Base-by-base conservation (phyloP, 306 rosid genomes). In the Prunus mongolica region DNA sequence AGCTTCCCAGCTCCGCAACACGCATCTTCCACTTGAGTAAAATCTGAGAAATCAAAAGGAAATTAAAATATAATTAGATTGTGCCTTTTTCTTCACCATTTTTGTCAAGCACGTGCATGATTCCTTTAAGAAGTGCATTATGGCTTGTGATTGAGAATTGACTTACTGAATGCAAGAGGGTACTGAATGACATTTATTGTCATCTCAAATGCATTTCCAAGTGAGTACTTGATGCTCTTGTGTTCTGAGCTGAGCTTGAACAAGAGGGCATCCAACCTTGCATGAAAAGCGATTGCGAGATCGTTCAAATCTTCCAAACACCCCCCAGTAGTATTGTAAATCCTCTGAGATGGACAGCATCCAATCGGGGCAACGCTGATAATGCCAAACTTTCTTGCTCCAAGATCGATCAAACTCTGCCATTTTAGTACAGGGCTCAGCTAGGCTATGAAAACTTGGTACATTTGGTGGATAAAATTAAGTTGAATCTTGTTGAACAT, bases 311-410 rank as follows among this genome's bases (percentile, higher is more conserved):
- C 79, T 38, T 78, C 73, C 85, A 82, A 67, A 73, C 86, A 82
- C 0, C 79, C 85, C 47, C 76, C 69, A 10, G 45, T 73, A 27
- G 24, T 15, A 32, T 71, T 78, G n/a, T 19, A 24, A 74, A 45
- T 34, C 64, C 80, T 82, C 27, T 77, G 82, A 78, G 76, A 78
- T n/a, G 82, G 79, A 20, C 82, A 82, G 57, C 77, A 73, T 1
- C 82, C 82, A n/a, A 73, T 54, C 1, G 86, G 82, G 7, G 79
- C 67, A 15, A 78, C 69, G 15, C 80, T 69, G 32, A 78, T 61
- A 58, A 78, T 78, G 41, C 82, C 86, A 45, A 82, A 72, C 80
- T 78, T 82, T 58, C 72, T 78, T 8, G 77, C 82, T 68, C 82
- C 82, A 14, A 77, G 76, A 8, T 67, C 34, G 20, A 77, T 61